Conservation (phyloP, 495 filamentous ascomycete species). For the Evernia prunastri region DNA sequence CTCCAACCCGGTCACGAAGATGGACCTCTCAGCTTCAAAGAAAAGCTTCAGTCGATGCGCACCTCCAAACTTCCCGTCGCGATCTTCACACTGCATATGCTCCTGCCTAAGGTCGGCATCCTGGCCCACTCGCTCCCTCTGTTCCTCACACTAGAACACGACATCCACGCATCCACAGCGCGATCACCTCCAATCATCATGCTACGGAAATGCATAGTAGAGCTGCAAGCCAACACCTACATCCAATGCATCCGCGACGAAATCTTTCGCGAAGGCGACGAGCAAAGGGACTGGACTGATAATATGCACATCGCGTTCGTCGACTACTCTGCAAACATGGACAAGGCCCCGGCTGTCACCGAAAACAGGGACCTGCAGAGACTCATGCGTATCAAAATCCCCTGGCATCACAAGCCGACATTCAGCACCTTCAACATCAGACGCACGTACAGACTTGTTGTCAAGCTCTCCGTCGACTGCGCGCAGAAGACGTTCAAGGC, state of each 20-base stretch:
- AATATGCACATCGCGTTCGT: not conserved
- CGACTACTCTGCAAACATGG: constrained; percentile 11
- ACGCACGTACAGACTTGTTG: constrained; percentile 5
- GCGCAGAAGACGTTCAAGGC: constrained; percentile 12
- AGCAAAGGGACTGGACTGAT: constrained; percentile 4
- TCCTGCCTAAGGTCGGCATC: constrained; percentile 4
- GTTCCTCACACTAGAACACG: not conserved
- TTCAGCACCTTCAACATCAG: constrained; percentile 17
- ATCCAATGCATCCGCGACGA: constrained; percentile 17
- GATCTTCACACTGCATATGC: not conserved
- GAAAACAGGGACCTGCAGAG: constrained; percentile 9
- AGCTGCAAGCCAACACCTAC: constrained; percentile 6
- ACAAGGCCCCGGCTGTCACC: constrained; percentile 9
- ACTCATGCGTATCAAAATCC: not conserved
- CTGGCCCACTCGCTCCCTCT: constrained; percentile 4
- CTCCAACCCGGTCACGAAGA: constrained; percentile 5
- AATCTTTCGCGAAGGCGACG: constrained; percentile 4
- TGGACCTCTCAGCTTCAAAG: constrained; percentile 5
- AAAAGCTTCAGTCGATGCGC: not conserved
- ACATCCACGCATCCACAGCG: not conserved
- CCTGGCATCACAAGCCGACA: not conserved
- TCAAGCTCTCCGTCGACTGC: constrained; percentile 13
- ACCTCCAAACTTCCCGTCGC: constrained; percentile 10
- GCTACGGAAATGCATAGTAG: not conserved
- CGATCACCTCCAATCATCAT: not conserved